Base-by-base conservation (phyloP, 192 early-diverging fungal genomes). In the Backusella liffmaniae region DNA sequence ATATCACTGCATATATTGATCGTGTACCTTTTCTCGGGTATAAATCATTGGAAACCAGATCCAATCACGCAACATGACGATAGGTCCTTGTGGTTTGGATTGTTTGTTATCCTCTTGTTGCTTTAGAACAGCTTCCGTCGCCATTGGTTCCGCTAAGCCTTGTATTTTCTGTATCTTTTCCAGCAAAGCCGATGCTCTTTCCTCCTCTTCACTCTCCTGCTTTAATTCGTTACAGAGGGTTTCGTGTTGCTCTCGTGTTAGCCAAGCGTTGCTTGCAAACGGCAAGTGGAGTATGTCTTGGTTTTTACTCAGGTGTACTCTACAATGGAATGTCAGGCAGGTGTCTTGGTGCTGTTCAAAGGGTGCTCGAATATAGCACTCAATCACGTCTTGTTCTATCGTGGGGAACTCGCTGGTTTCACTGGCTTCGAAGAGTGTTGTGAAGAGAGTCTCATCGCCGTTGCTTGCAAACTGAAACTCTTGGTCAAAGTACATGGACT, bases 31-130 rank as follows among this genome's bases (percentile, higher is more conserved):
- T 53, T 78, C 77, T 34, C 72, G 37, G 10, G 77, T 78, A 35
- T 78, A 78, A 18, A 78, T 78, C 77, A 78, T 78, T 36, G 77
- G 77, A 41, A 78, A 78, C 77, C 77, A 78, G 26, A 78, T 46
- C 77, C 77, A 78, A 49, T 78, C 72, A 18, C 77, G 70, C 8
- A 77, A 39, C 65, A 49, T 62, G 3, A 26, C 5, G 3, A 77
- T 56, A n/a, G 76, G 76, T 0, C 67, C 59, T 9, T 49, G 41
- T 1, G 35, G 34, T 77, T 62, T 44, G 10, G 65, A 12, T 16
- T 65, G 2, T 15, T 59, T 26, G 10, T 23, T 35, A 34, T 6
- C 34, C 4, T 42, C 4, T 36, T 26, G 37, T 0, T 29, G 5
- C 21, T 46, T 46, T 18, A 21, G n/a, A 15, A 46, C 34, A 42